Base-by-base conservation (phyloP, 2,329 filamentous ascomycete genomes). In the Teratosphaeria gauchensis region DNA sequence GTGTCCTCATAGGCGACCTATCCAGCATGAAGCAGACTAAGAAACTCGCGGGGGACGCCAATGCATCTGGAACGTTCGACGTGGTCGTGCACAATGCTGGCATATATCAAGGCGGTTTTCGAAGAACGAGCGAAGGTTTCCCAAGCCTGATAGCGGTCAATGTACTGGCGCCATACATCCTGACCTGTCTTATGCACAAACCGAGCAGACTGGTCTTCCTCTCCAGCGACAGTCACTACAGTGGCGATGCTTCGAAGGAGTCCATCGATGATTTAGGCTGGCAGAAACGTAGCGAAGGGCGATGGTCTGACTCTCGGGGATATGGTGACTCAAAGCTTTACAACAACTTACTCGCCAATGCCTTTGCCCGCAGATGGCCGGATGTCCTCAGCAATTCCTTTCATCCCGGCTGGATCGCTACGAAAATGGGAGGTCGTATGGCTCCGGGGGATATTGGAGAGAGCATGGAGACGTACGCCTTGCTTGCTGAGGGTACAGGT, bases 401-500 rank as follows among this genome's bases (percentile, higher is more conserved):
- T 35, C 33, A 35, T 35, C 33, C 14, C 9, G 33, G 14, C 7
- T 35, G 33, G 33, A 35, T 35, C 7, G 33, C 33, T 14, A 35
- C 33, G 9, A 35, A 35, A 14, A 35, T 35, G 14, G 33, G 33
- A 35, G 33, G 14, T 14, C 8, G 33, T 14, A 46, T 46, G 38
- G 38, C 38, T 46, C 38, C 38, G 12, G 16, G 38, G 6, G 75
- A 75, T 19, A 69, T 79, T n/a, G 24, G 30, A 8, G 51, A 53
- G 24, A 53, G 51, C n/a, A 28, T 53, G 51, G n/a, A 53, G 51
- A 53, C 51, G 12, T 53, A 24, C 16, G 51, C 24, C 1, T 30
- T 53, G 24, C 51, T 31, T 53, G 24, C 24, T 4, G 51, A 53
- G 31, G 24, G 24, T 19, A 9, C 7, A 4, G 51, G 28, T 11